Conservation (phyloP, 2,329 filamentous ascomycete genomes). For the Whalleya microplaca region DNA sequence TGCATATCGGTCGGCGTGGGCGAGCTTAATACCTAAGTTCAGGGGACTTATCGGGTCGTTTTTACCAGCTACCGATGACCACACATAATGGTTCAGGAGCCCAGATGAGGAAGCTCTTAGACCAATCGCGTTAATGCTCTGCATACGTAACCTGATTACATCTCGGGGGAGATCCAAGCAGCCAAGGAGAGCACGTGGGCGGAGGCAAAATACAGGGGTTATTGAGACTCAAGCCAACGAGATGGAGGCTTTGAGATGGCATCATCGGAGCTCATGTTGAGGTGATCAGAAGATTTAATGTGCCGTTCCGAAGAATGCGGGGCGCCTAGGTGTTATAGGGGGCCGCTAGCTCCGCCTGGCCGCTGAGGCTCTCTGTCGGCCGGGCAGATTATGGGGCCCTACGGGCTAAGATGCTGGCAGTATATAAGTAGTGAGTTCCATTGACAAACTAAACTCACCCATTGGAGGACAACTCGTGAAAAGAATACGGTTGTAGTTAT, state of each 20-base stretch:
- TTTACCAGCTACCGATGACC: background rate
- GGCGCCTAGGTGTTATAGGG: background rate
- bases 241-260: constrained; percentile 21
- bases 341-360: background rate
- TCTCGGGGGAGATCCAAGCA: background rate
- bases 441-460: background rate
- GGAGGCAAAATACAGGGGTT: constrained; percentile 1
- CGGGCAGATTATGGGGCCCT: background rate
- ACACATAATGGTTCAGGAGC: background rate
- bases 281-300: constrained; percentile 19
- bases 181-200: background rate
- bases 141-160: background rate
- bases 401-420: too few relatives aligned
- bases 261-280: constrained; percentile 29
- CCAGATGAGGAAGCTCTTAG: background rate
- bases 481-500: background rate
- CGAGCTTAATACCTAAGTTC: background rate
- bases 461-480: too few relatives aligned
- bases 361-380: background rate
- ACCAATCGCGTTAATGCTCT: background rate
- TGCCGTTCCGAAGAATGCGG: too few relatives aligned
- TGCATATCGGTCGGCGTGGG: background rate
- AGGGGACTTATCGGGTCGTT: background rate
- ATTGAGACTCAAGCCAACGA: constrained; percentile 16
- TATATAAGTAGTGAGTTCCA: background rate